A percentile compares a stretch with the other conserved stretches of the same genome.
These are phyloP conservation scores for Tulasnella sp. DNA, from an alignment of 768 basidiomycete genomes.

Conservation along the genomic window DNA sequence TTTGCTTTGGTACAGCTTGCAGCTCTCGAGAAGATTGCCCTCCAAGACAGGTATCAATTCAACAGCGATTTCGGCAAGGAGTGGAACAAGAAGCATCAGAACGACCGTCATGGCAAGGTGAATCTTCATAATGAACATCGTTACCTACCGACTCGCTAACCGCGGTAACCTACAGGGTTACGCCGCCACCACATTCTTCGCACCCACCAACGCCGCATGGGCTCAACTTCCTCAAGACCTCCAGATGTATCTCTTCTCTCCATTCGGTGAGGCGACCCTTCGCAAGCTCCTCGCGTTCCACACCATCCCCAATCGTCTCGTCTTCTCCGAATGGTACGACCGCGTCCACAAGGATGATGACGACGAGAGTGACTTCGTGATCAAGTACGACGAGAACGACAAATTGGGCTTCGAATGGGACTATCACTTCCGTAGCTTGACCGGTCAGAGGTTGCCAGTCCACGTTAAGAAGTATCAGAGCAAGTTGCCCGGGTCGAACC, in stretches of 20 bases:
- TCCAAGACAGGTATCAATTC: conserved; percentile 24
- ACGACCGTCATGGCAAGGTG: conserved; percentile 21
- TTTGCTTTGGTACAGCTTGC: background rate
- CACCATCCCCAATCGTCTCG: conserved; percentile 30
- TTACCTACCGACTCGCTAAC: background rate
- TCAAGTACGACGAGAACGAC: background rate
- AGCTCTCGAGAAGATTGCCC: conserved; percentile 23
- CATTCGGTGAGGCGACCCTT: conserved; percentile 38
- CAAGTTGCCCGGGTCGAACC: conserved; percentile 23
- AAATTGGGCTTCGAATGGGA: conserved; percentile 25
- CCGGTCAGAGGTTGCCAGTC: conserved; percentile 26
- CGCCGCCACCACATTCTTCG: conserved; percentile 34
- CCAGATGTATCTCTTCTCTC: conserved; percentile 41
- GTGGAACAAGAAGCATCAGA: conserved; percentile 20
- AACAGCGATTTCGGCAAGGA: conserved; percentile 18
- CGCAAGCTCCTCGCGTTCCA: conserved; percentile 40
- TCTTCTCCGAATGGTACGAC: conserved; percentile 27
- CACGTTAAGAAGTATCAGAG: conserved; percentile 26
- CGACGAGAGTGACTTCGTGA: background rate
- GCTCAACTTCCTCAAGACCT: conserved; percentile 37
- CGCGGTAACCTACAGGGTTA: background rate
- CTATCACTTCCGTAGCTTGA: conserved; percentile 21
- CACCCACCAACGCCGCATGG: conserved; percentile 41
- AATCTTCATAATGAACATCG: too few relatives aligned
- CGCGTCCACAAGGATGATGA: background rate